Evolutionary conservation across 2,329 filamentous ascomycete genomes (phyloP).

Genomic region (Elsinoe batatas): DNA sequence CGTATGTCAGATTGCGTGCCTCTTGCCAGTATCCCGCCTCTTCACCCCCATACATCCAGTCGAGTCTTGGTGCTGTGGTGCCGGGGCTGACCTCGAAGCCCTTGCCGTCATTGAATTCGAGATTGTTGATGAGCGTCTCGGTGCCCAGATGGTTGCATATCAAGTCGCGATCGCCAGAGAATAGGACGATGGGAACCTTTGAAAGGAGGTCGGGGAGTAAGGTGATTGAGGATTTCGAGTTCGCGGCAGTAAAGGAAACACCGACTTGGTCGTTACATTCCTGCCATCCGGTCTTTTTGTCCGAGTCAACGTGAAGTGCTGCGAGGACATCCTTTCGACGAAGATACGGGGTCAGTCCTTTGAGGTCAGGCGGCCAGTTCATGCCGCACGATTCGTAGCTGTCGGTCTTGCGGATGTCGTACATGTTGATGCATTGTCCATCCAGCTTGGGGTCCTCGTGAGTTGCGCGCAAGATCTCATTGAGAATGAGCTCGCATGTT

Average conservation of each 20-base stretch:
- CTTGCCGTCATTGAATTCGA: conserved; percentile 84
- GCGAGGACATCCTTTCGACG: conserved; percentile 65
- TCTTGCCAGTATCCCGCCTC: conserved; percentile 86
- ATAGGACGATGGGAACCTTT: conserved; percentile 70
- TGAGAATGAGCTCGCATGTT: conserved; percentile 68
- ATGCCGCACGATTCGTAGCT: conserved; percentile 78
- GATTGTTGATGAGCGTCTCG: conserved; percentile 77
- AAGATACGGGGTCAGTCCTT: conserved; percentile 69
- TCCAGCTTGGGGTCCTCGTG: conserved; percentile 32
- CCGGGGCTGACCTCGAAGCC: conserved; percentile 84
- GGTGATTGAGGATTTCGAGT: conserved; percentile 62
- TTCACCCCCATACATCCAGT: conserved; percentile 90
- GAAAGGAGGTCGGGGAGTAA: conserved; percentile 70
- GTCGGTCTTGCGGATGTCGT: conserved; percentile 82
- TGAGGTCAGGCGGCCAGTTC: conserved; percentile 92
- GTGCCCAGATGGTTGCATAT: conserved; percentile 98
- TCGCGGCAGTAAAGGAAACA: conserved; percentile 55
- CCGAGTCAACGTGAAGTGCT: conserved; percentile 72
- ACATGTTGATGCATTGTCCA: conserved; percentile 80
- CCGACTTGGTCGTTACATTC: conserved; percentile 81
- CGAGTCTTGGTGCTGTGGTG: conserved; percentile 79
- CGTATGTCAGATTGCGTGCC: conserved; percentile 89
- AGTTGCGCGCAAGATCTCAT: conserved; percentile 59
- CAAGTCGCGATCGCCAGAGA: conserved; percentile 85
- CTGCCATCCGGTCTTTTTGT: conserved; percentile 79